Evolutionary conservation across 78 protist species (phyloP), one percentile per base, ranked within the genome.

Genomic region (Cyanophora paradoxa): DNA sequence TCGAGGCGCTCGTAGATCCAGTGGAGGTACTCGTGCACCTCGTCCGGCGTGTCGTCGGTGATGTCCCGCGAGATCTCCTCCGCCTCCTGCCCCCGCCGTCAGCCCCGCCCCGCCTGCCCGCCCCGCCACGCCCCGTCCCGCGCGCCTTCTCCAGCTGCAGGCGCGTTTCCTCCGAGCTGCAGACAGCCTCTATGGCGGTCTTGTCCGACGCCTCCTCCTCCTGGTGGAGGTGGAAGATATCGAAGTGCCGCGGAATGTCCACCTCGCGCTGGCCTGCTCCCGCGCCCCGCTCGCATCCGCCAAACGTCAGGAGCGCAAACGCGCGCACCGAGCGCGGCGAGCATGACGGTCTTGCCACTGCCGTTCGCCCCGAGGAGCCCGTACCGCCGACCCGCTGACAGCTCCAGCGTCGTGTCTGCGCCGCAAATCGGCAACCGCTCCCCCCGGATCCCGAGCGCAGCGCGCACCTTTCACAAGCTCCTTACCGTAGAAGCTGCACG

Each of bases 1-100:
- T 83, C 94, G 10, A 92, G 44, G 31, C 88, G 77, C 28, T 88
- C 93, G 50, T 84, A 90, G 63, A 74, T 74, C 41, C 39, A 34
- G 19, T 72, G 57, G 39, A 65, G 72, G 16, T n/a, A 37, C 28
- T 40, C 50, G 52, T 42, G n/a, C n/a, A n/a, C 72, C 16, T 74
- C 79, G 14, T 61, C 40, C 31, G 72, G 72, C n/a, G 14, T 33
- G 0, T 6, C 36, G 30, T 44, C 37, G 24, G 48, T 30, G 28
- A 74, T 37, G 34, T 0, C 3, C 78, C 48, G 61, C 0, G 74
- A 7, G 36, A 68, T 58, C 3, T 11, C 26, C 58, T 68, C 74
- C 63, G 48, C 37, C 71, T 36, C 41, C 11, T 65, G 56, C 56
- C 37, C 71, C 50, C 13, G 13, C 50, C n/a, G n/a, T n/a, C n/a